phyloP scores from a whole-genome alignment of 2,329 filamentous ascomycete genomes.

The Aspergillus brasiliensis region DNA sequence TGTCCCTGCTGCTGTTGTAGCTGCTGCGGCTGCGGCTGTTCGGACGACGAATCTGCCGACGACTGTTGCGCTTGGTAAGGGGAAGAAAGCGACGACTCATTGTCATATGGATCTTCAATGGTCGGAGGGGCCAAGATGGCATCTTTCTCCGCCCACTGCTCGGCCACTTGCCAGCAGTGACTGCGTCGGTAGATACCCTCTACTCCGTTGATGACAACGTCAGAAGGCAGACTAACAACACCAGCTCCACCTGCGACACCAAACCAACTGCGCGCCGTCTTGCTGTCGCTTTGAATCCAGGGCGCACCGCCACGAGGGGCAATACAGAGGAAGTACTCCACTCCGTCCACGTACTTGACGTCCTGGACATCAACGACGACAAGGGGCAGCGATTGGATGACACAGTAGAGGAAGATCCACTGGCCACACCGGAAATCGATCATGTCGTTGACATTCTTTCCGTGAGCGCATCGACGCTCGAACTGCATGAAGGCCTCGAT shows the following conservation, averaged over 20 bases:
- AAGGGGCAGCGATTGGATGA: slow-evolving; percentile 53
- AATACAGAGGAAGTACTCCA: slow-evolving; percentile 55
- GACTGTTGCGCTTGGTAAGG: slow-evolving; percentile 42
- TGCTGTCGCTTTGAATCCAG: slow-evolving; percentile 51
- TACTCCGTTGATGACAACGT: slow-evolving; percentile 66
- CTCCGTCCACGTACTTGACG: slow-evolving; percentile 46
- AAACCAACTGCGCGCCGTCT: slow-evolving; percentile 50
- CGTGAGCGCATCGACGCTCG: slow-evolving; percentile 47
- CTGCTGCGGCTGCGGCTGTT: slow-evolving; percentile 21
- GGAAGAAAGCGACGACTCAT: slow-evolving; percentile 42
- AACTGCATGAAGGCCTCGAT: slow-evolving; percentile 53
- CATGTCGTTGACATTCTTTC: slow-evolving; percentile 49
- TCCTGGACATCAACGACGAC: slow-evolving; percentile 53
- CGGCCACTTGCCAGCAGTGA: slow-evolving; percentile 68
- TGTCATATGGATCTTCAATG: slow-evolving; percentile 38
- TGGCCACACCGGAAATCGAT: slow-evolving; percentile 52
- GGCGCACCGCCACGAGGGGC: slow-evolving; percentile 51
- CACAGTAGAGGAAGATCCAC: slow-evolving; percentile 55
- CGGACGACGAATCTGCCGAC: slow-evolving; percentile 40
- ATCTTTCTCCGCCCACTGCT: slow-evolving; percentile 58
- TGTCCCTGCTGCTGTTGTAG: slow-evolving; percentile 25
- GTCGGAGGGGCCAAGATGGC: slow-evolving; percentile 36
- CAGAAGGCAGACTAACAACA: slow-evolving; percentile 63
- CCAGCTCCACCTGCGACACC: slow-evolving; percentile 63
- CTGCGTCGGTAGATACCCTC: slow-evolving; percentile 69